Evolutionary conservation across 2,329 filamentous ascomycete species (phyloP).

Genomic region (Claviceps cyperi): DNA sequence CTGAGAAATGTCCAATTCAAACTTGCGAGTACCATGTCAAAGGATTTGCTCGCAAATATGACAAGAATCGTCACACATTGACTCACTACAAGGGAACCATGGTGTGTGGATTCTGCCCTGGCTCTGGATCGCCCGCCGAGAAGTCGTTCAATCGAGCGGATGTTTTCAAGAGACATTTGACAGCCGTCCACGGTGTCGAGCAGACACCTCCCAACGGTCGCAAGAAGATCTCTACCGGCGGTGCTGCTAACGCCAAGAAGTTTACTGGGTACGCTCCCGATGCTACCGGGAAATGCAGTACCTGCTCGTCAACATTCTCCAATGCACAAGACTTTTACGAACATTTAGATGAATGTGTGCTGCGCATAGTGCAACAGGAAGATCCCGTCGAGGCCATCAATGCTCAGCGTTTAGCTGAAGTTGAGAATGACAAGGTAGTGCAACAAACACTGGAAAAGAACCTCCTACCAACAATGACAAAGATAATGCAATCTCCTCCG

Average conservation of each 20-base stretch:
- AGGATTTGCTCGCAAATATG: conserved; percentile 88
- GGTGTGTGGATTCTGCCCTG: conserved; percentile 90
- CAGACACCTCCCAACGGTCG: conserved; percentile 85
- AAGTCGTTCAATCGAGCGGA: conserved; percentile 94
- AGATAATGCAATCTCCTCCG: conserved; percentile 23
- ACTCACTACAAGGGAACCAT: conserved; percentile 97
- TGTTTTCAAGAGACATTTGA: conserved; percentile 89
- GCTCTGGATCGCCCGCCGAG: conserved; percentile 73
- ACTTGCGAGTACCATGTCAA: conserved; percentile 87
- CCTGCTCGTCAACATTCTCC: conserved; percentile 77
- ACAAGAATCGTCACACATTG: conserved; percentile 87
- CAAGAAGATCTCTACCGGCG: conserved; percentile 42
- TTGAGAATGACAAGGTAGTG: conserved; percentile 49
- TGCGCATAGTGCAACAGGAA: conserved; percentile 58
- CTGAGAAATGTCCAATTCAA: conserved; percentile 85
- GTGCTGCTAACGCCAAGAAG: conserved; percentile 42
- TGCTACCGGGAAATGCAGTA: conserved; percentile 87
- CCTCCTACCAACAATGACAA: conserved; percentile 35
- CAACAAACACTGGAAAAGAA: conserved; percentile 50
- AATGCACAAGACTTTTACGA: conserved; percentile 98
- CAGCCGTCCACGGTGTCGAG: conserved; percentile 80
- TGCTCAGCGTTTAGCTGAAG: conserved; percentile 48
- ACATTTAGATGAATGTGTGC: conserved; percentile 70
- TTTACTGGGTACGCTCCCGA: conserved; percentile 58
- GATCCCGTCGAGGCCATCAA: conserved; percentile 57